Percentiles rank a stretch among this genome's conserved stretches.
phyloP scores from a whole-genome alignment of 306 rosid genomes.

The Vachellia pachyceras region DNA sequence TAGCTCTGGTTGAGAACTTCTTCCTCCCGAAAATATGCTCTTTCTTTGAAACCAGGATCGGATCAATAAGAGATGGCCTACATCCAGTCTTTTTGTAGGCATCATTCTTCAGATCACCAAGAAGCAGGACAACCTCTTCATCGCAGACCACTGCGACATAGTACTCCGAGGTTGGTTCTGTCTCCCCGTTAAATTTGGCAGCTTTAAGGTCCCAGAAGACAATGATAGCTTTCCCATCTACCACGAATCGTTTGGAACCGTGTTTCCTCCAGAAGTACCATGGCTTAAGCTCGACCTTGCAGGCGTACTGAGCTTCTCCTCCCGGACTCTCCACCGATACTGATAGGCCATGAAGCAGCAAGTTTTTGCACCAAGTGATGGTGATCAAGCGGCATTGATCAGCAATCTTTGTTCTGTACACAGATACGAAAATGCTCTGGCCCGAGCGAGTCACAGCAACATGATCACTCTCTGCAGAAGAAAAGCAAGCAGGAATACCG shows the following conservation, averaged over 20 bases:
- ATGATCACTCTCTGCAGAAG: constrained; percentile 57
- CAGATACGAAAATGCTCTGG: constrained; percentile 76
- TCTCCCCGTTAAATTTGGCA: constrained; percentile 74
- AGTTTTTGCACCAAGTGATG: constrained; percentile 80
- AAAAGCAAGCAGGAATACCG: constrained; percentile 79
- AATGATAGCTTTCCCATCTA: constrained; percentile 59
- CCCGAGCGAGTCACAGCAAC: constrained; percentile 72
- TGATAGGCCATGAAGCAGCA: constrained; percentile 74
- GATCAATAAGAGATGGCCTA: constrained; percentile 81
- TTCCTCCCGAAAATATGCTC: constrained; percentile 86
- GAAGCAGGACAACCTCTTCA: constrained; percentile 75
- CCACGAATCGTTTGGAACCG: constrained; percentile 68
- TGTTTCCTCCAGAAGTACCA: constrained; percentile 93
- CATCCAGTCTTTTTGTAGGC: constrained; percentile 75
- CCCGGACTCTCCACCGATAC: constrained; percentile 70
- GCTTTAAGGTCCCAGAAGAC: constrained; percentile 83
- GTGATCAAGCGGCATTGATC: constrained; percentile 74
- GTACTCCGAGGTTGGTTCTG: constrained; percentile 83
- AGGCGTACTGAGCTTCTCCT: constrained; percentile 68
- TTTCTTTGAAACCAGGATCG: constrained; percentile 72
- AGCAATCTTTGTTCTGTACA: constrained; percentile 72
- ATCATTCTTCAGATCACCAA: constrained; percentile 81
- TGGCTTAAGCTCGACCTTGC: constrained; percentile 92
- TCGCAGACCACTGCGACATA: constrained; percentile 84
- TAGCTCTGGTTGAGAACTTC: constrained; percentile 70